Evolutionary conservation across 169 alveolate species (phyloP).

Genomic region (Cryptosporidium meleagridis): DNA sequence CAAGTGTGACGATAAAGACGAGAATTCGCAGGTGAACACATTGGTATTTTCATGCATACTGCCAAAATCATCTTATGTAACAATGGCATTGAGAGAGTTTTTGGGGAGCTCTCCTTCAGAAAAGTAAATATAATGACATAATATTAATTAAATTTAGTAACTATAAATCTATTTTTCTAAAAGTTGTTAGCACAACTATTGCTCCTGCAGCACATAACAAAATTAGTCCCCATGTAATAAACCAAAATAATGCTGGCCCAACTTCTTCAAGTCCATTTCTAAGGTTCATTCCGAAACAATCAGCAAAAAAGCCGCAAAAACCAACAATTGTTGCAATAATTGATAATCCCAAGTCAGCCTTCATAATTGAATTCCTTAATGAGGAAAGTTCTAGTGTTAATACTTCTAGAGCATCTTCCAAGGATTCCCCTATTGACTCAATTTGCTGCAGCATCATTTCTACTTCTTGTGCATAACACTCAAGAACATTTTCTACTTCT

Average conservation of each 20-base stretch:
- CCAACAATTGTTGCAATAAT: constrained; percentile 76
- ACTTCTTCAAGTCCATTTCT: constrained; percentile 76
- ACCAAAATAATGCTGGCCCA: constrained; percentile 74
- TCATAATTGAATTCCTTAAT: constrained; percentile 76
- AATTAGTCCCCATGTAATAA: constrained; percentile 71
- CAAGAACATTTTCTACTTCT: constrained; percentile 75
- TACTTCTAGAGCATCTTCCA: constrained; percentile 76
- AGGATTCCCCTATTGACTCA: constrained; percentile 76
- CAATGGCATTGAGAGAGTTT: constrained; percentile 79
- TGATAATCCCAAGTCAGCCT: constrained; percentile 77
- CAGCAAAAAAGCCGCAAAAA: constrained; percentile 76
- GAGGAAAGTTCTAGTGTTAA: constrained; percentile 75
- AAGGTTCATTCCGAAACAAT: constrained; percentile 77
- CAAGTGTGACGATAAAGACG: constrained; percentile 5
- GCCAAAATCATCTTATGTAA: constrained; percentile 81
- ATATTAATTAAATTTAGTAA: background rate
- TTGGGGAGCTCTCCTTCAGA: constrained; percentile 71
- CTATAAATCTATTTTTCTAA: constrained; percentile 67
- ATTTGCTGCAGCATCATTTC: constrained; percentile 76
- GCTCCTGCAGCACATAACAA: constrained; percentile 68
- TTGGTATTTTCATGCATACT: constrained; percentile 76
- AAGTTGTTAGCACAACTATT: constrained; percentile 51
- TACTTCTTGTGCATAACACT: constrained; percentile 76
- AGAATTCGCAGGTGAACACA: constrained; percentile 11
- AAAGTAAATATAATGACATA: background rate